Conservation (phyloP, 2,329 filamentous ascomycete species). For the Fusarium bactridioides region DNA sequence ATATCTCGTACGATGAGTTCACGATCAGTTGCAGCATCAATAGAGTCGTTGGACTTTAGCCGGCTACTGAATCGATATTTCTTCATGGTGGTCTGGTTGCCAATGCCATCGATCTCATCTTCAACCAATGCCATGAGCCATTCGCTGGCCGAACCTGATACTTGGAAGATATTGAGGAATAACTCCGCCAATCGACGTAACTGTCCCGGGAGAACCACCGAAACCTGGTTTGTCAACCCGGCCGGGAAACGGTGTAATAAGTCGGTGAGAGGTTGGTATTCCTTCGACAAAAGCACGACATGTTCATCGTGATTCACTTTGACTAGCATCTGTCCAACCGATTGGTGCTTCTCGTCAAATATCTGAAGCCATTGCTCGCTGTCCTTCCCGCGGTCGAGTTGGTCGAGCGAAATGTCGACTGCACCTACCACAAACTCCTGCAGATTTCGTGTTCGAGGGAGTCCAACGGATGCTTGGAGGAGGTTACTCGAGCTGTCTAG, state of each 20-base stretch:
- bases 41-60: constrained; percentile 74
- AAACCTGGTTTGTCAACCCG: constrained; percentile 84
- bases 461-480: constrained; percentile 40
- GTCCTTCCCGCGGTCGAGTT: constrained; percentile 78
- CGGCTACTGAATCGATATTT: constrained; percentile 76
- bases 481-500: constrained; percentile 52
- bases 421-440: constrained; percentile 69
- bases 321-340: constrained; percentile 84
- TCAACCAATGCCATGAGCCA: constrained; percentile 95
- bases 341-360: constrained; percentile 76
- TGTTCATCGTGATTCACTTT: constrained; percentile 86
- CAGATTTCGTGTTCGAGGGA: constrained; percentile 51
- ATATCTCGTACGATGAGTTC: constrained; percentile 79
- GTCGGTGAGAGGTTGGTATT: constrained; percentile 85
- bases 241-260: constrained; percentile 85
- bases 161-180: constrained; percentile 94
- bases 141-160: constrained; percentile 81
- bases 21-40: constrained; percentile 68
- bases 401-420: constrained; percentile 83
- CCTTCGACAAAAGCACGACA: constrained; percentile 83
- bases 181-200: constrained; percentile 84
- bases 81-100: constrained; percentile 80
- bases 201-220: constrained; percentile 78
- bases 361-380: constrained; percentile 90
- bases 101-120: constrained; percentile 94